Conservation (phyloP, 768 basidiomycete species). For the Suillus alpinus region DNA sequence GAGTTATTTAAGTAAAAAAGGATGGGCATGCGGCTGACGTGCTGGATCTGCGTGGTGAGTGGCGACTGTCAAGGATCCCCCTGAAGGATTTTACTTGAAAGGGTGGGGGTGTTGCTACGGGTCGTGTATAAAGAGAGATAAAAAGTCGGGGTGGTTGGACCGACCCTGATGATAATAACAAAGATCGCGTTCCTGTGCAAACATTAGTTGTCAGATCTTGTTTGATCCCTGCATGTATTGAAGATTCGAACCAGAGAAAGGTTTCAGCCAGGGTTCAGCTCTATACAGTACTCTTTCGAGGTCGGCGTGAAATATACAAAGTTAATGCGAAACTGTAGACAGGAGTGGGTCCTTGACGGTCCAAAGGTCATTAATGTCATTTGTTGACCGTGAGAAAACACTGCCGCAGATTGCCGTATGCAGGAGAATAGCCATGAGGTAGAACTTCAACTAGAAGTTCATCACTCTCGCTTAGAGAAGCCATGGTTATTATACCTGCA, state of each 20-base stretch:
- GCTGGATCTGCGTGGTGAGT: background rate
- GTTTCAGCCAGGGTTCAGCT: no score
- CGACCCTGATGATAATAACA: background rate
- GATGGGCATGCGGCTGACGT: background rate
- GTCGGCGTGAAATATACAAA: no score
- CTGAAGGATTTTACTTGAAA: background rate
- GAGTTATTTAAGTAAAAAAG: background rate
- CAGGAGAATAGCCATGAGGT: no score
- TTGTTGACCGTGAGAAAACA: background rate
- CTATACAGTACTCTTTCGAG: no score
- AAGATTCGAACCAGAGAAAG: background rate
- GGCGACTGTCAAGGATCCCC: background rate
- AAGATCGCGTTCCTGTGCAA: background rate
- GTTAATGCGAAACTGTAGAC: background rate
- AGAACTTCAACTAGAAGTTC: no score
- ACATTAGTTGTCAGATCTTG: background rate
- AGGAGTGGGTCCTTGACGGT: background rate
- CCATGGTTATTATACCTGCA: no score
- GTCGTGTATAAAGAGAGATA: background rate
- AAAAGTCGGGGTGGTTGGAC: background rate
- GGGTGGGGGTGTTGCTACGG: background rate
- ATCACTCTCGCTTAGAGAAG: no score
- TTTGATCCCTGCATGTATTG: background rate
- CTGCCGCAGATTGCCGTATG: background rate
- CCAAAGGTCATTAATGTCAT: background rate